phyloP scores from a whole-genome alignment of 2,329 filamentous ascomycete genomes.

The Trichophaea hybrida region DNA sequence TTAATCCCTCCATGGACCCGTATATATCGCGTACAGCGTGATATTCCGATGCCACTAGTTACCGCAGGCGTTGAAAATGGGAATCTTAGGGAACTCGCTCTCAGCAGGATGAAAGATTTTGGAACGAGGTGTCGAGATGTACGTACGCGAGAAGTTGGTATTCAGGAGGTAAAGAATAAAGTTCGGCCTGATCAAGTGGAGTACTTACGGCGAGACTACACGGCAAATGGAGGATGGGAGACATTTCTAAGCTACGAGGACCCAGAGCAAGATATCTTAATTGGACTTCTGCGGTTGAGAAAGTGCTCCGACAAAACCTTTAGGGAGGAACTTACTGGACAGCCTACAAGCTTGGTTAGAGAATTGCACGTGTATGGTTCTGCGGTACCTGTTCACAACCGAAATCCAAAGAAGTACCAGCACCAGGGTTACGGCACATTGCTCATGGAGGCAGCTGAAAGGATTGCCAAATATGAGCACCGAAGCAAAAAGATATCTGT shows the following conservation, averaged over 20 bases:
- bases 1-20: slow-evolving; percentile 94
- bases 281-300: slow-evolving; percentile 72
- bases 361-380: slow-evolving; percentile 95
- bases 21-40: slow-evolving; percentile 94
- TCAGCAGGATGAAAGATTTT: slow-evolving; percentile 98
- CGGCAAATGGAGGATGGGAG: slow-evolving; percentile 94
- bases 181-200: slow-evolving; percentile 93
- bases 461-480: slow-evolving; percentile 88
- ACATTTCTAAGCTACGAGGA: slow-evolving; percentile 97
- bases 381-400: slow-evolving; percentile 89
- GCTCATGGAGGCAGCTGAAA: slow-evolving; percentile 93
- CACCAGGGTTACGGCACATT: slow-evolving; percentile 94
- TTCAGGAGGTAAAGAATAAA: slow-evolving; percentile 99
- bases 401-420: slow-evolving; percentile 93
- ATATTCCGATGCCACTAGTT: slow-evolving; percentile 99
- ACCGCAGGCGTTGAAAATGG: slow-evolving; percentile 97
- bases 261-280: slow-evolving; percentile 94
- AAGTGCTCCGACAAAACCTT: slow-evolving; percentile 89
- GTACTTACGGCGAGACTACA: slow-evolving; percentile 83
- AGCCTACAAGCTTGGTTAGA: slow-evolving; percentile 81
- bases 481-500: slow-evolving; percentile 88
- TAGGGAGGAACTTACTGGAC: slow-evolving; percentile 67
- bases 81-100: slow-evolving; percentile 79
- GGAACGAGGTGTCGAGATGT: slow-evolving; percentile 95
- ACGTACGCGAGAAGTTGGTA: slow-evolving; percentile 86